A percentile compares a stretch with the other conserved stretches of the same genome.
phyloP scores from a whole-genome alignment of 2,329 filamentous ascomycete genomes.

The Chaetomiaceae sp. region DNA sequence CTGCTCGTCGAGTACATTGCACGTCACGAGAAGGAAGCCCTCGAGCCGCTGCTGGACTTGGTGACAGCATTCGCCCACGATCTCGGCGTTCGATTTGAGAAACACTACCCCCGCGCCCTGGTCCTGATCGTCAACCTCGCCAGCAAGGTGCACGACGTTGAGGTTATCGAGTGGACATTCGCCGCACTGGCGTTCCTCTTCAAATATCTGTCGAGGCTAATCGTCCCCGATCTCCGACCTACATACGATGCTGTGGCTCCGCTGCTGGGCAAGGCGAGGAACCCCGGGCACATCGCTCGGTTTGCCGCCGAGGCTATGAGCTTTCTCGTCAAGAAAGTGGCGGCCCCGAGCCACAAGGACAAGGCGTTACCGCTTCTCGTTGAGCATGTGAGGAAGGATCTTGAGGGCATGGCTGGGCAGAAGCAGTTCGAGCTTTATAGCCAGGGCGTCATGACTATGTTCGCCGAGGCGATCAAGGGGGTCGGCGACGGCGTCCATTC shows the following conservation, averaged over 20 bases:
- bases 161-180: slow-evolving; percentile 98
- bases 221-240: slow-evolving; percentile 80
- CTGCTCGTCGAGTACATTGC: slow-evolving; percentile 72
- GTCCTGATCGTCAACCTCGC: slow-evolving; percentile 73
- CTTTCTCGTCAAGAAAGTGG: slow-evolving; percentile 87
- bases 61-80: slow-evolving; percentile 93
- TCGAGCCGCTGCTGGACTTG: slow-evolving; percentile 85
- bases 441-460: slow-evolving; percentile 86
- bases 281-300: slow-evolving; percentile 80
- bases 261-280: slow-evolving; percentile 74
- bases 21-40: slow-evolving; percentile 68
- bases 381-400: slow-evolving; percentile 65
- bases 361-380: slow-evolving; percentile 68
- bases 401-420: slow-evolving; percentile 50
- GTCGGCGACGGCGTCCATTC: slow-evolving; percentile 58
- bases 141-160: slow-evolving; percentile 69
- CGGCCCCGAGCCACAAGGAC: slow-evolving; percentile 70
- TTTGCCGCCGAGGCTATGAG: slow-evolving; percentile 95
- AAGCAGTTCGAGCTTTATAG: slow-evolving; percentile 66
- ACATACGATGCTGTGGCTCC: slow-evolving; percentile 80
- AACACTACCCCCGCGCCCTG: slow-evolving; percentile 74
- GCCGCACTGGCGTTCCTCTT: slow-evolving; percentile 91
- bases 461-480: slow-evolving; percentile 74
- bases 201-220: slow-evolving; percentile 86
- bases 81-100: slow-evolving; percentile 80